These are phyloP conservation scores for Pichia kluyveri DNA, from an alignment of 805 yeast genomes.

Conservation along the genomic window DNA sequence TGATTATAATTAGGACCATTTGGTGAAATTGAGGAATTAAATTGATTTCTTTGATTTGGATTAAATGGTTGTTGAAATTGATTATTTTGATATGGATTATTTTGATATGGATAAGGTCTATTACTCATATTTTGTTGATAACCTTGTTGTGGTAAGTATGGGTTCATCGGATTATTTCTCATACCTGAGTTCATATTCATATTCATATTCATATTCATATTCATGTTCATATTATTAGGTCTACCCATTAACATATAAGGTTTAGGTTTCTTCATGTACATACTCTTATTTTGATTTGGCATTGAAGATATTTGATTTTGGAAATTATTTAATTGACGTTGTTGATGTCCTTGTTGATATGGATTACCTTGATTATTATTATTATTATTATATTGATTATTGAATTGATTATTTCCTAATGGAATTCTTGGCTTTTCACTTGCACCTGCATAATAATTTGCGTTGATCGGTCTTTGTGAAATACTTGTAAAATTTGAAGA, in stretches of 20 bases:
- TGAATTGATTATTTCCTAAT: background rate
- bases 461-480: conserved; percentile 68
- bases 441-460: conserved; percentile 36
- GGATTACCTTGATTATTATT: conserved; percentile 11
- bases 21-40: too few species aligned
- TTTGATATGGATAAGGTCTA: conserved; percentile 12
- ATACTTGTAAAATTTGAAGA: conserved; percentile 67
- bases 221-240: background rate
- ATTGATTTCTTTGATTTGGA: conserved; percentile 1
- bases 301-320: conserved; percentile 3
- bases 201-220: background rate
- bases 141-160: too few species aligned
- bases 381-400: conserved; percentile 5
- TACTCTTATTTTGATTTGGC: conserved; percentile 1
- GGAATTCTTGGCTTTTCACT: conserved; percentile 4
- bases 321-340: conserved; percentile 1
- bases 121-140: background rate
- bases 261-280: conserved; percentile 3
- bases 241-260: conserved; percentile 8
- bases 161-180: too few species aligned
- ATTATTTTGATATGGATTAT: conserved; percentile 9
- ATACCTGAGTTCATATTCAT: background rate
- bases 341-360: conserved; percentile 11
- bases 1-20: too few species aligned
- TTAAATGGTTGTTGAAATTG: background rate